Evolutionary conservation across 1,139 yeast species (phyloP), one percentile per base, ranked within the genome.

Genomic region (Yamadazyma pseudoaaseri): DNA sequence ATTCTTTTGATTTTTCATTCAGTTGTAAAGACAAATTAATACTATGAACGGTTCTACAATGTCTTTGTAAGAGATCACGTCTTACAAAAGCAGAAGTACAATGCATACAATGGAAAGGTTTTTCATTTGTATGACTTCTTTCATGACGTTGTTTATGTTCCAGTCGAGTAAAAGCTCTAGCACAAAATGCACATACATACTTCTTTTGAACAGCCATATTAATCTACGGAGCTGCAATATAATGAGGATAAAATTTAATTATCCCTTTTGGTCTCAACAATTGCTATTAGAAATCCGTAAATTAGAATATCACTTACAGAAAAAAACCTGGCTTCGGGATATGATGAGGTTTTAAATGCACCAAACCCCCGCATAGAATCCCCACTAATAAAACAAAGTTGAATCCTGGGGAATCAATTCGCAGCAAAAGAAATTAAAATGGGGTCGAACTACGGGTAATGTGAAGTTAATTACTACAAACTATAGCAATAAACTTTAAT

Each of bases 61-160:
- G 95, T 33, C 95, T 66, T 47, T 84, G 85, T 28, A 85, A 65
- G 36, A 85, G 62, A 51, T 85, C 95, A 47, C 92, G 60, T 45
- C 95, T 65, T 1, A 85, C 95, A 64, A 85, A 85, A 2, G 84
- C 77, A 28, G 83, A 75, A 2, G 81, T 72, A 49, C 94, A 85
- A 32, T 79, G 73, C 26, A 76, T 65, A 48, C 95, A 85, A 43
- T 80, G 83, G 59, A 82, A 85, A 0, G 94, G 94, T 44, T 86
- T 81, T 47, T 83, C 89, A 49, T 85, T 85, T 15, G 92, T 84
- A 51, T 86, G 95, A 3, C 90, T 81, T 23, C 94, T 62, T 53
- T 86, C 95, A 51, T 86, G 95, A 31, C 95, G 74, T 36, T 83
- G 79, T 51, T 84, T 78, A 55, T 86, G 95, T 52, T 86, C 95